Percentiles rank a stretch among this genome's conserved stretches.
phyloP scores from a whole-genome alignment of 2,329 filamentous ascomycete genomes.

The Alternaria alternata region DNA sequence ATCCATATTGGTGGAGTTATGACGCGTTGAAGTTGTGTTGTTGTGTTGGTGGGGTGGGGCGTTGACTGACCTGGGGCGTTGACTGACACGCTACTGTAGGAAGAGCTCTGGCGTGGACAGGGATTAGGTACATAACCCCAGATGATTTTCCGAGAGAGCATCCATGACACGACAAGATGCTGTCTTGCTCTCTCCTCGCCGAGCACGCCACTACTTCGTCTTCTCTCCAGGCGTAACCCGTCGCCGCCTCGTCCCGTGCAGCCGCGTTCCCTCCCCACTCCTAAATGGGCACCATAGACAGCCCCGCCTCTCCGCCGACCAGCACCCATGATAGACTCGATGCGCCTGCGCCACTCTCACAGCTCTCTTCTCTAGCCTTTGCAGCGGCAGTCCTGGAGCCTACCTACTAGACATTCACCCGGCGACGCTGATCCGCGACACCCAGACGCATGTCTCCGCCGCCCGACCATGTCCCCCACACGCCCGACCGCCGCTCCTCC shows the following conservation, averaged over 20 bases:
- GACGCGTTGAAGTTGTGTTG: too few species aligned
- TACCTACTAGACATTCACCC: neutral
- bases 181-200: conserved; percentile 4
- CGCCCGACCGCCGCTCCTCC: conserved; percentile 51
- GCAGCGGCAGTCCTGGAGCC: conserved; percentile 3
- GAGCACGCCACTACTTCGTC: conserved; percentile 12
- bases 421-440: conserved; percentile 7
- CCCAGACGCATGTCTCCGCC: conserved; percentile 50
- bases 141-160: conserved; percentile 18
- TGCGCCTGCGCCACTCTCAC: conserved; percentile 26
- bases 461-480: conserved; percentile 45
- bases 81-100: too few species aligned
- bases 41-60: too few species aligned
- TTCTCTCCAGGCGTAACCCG: neutral
- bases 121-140: conserved; percentile 20
- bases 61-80: too few species aligned
- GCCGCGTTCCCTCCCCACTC: conserved; percentile 1
- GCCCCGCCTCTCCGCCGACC: conserved; percentile 26
- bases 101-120: conserved; percentile 16
- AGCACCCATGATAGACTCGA: conserved; percentile 29
- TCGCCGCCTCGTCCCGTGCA: neutral
- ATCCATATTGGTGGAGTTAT: too few species aligned
- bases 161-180: conserved; percentile 18
- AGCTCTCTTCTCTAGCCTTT: conserved; percentile 11
- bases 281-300: conserved; percentile 23